These are phyloP conservation scores for Trichocomaceae sp. DNA, from an alignment of 2,329 filamentous ascomycete genomes.

Conservation along the genomic window DNA sequence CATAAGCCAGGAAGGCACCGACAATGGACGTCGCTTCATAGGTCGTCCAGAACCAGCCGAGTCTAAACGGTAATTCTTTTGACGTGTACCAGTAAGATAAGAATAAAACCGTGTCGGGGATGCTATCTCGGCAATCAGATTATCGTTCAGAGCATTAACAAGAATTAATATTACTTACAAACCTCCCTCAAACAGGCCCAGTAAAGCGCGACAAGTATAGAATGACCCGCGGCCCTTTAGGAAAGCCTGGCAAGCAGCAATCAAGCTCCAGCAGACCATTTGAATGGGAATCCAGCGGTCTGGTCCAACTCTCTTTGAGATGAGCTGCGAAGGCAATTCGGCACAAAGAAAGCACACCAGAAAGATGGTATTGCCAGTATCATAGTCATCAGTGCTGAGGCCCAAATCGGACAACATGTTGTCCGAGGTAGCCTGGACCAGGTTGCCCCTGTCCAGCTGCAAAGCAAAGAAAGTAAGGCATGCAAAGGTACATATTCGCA, in stretches of 20 bases:
- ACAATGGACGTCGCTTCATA: constrained; percentile 46
- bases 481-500: constrained; percentile 36
- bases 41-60: constrained; percentile 66
- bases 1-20: constrained; percentile 43
- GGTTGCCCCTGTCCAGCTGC: constrained; percentile 58
- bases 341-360: constrained; percentile 33
- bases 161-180: constrained; percentile 46
- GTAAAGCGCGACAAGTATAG: constrained; percentile 40
- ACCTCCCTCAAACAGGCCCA: constrained; percentile 49
- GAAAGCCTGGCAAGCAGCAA: constrained; percentile 47
- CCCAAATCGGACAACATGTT: constrained; percentile 48
- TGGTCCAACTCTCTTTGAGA: constrained; percentile 48
- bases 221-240: constrained; percentile 40
- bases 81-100: constrained; percentile 71
- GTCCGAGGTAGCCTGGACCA: constrained; percentile 56
- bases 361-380: constrained; percentile 39
- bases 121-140: constrained; percentile 20
- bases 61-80: constrained; percentile 59
- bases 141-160: neutral
- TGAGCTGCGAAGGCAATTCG: constrained; percentile 51
- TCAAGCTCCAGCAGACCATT: constrained; percentile 51
- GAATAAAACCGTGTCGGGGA: constrained; percentile 46
- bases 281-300: constrained; percentile 54
- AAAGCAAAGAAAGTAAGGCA: constrained; percentile 59
- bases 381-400: constrained; percentile 46